Evolutionary conservation across 2,329 filamentous ascomycete species (phyloP).

Genomic region (Phoma herbarum): DNA sequence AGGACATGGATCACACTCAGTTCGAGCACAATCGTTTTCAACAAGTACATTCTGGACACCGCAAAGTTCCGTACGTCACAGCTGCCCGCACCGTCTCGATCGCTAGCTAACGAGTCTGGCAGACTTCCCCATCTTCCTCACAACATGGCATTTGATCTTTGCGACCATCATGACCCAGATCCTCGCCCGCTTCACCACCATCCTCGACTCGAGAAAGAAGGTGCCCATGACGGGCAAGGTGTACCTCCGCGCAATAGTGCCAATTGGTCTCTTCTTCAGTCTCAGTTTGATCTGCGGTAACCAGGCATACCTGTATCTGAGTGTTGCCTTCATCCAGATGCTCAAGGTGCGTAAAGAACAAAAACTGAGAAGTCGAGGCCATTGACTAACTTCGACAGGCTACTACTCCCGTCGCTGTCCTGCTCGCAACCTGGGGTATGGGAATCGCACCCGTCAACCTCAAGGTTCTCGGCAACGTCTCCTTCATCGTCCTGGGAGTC

Average conservation of each 20-base stretch:
- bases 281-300: constrained; percentile 97
- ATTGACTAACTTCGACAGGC: constrained; percentile 64
- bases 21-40: constrained; percentile 96
- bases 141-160: constrained; percentile 92
- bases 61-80: constrained; percentile 78
- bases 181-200: constrained; percentile 85
- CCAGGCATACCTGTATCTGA: constrained; percentile 92
- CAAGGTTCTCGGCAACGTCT: constrained; percentile 90
- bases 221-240: constrained; percentile 97
- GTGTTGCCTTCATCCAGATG: constrained; percentile 98
- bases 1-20: constrained; percentile 93
- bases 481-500: constrained; percentile 92
- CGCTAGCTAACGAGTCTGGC: constrained; percentile 39
- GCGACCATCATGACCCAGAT: constrained; percentile 94
- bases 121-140: constrained; percentile 71
- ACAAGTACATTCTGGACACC: constrained; percentile 96
- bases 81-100: constrained; percentile 4
- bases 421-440: constrained; percentile 87
- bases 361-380: background rate
- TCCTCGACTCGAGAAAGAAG: constrained; percentile 92
- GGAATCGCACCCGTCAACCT: constrained; percentile 84
- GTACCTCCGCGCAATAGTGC: constrained; percentile 91
- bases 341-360: constrained; percentile 74
- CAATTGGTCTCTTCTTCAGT: constrained; percentile 95
- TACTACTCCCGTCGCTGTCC: constrained; percentile 91